These are phyloP conservation scores for Cryphonectria carpinicola DNA, from an alignment of 2,329 filamentous ascomycete species.

Conservation along the genomic window DNA sequence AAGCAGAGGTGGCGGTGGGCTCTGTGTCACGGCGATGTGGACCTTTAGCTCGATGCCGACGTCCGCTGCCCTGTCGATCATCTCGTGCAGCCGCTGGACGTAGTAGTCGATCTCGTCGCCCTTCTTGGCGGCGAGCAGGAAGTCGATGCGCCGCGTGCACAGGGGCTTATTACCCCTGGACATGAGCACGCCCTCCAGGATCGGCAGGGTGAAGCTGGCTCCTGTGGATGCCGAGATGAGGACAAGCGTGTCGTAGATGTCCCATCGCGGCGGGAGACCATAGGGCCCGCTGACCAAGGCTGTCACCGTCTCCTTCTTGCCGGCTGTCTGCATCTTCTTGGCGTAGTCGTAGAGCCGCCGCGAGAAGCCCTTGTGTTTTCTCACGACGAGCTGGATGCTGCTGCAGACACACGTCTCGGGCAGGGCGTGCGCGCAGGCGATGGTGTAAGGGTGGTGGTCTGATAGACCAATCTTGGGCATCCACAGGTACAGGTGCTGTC, in stretches of 20 bases:
- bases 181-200: constrained; percentile 58
- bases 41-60: constrained; percentile 55
- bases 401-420: constrained; percentile 59
- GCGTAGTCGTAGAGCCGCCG: constrained; percentile 55
- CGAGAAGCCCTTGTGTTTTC: constrained; percentile 61
- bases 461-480: constrained; percentile 56
- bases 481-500: constrained; percentile 66
- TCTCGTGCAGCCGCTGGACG: constrained; percentile 50
- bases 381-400: constrained; percentile 62
- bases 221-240: constrained; percentile 66
- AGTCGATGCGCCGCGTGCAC: constrained; percentile 58
- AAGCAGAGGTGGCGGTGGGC: constrained; percentile 27
- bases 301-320: constrained; percentile 41
- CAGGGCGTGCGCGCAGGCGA: constrained; percentile 58
- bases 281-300: constrained; percentile 61
- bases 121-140: constrained; percentile 56
- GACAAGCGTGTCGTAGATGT: constrained; percentile 62
- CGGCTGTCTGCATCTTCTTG: constrained; percentile 38
- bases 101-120: constrained; percentile 61
- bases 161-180: constrained; percentile 38
- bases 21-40: constrained; percentile 58
- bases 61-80: constrained; percentile 46
- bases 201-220: constrained; percentile 64
- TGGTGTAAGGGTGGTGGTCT: constrained; percentile 65
- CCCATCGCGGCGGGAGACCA: constrained; percentile 58